Evolutionary conservation across 345 rosid genomes (phyloP), one percentile per base, ranked within the genome.

Genomic region (Citrus cavaleriei): DNA sequence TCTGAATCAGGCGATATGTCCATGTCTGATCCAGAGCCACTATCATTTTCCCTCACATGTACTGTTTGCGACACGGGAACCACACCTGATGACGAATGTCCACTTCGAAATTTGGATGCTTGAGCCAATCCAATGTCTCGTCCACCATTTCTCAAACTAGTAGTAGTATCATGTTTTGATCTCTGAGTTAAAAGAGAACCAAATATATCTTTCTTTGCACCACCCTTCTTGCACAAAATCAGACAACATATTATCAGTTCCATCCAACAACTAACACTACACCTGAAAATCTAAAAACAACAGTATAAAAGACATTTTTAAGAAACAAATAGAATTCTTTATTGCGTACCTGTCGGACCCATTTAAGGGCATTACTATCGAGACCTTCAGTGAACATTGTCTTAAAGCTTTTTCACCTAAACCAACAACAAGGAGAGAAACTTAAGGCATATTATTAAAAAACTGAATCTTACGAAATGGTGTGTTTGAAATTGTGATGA

Each of bases 1-100:
- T 91, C 95, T 0, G 94, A 91, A 78, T 90, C 90, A 37, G 92
- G 83, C 19, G 86, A 63, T 80, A 79, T 85, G 71, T 90, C 93
- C 89, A 87, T 91, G 71, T 93, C 95, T 24, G 98, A 92, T 65
- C 81, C 91, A 4, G 90, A 86, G 24, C 84, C 83, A 81, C 84
- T 84, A 77, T 76, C 81, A 65, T 81, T 83, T 61, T 72, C 83
- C 74, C 79, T 80, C 8, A 61, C 78, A 32, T 74, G 86, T 75
- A 87, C 77, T n/a, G 73, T 75, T 12, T 70, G 68, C 69, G 90
- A 77, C 13, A 83, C 75, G 0, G 85, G 84, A 37, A 88, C 80
- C 22, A 80, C 84, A 59, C 79, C 76, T 0, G 93, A 73, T 14
- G 93, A 88, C 3, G 86, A 84, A 83, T 67, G 87, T 19, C 86